Evolutionary conservation across 2,329 filamentous ascomycete species (phyloP), one percentile per base, ranked within the genome.

Genomic region (Drechslerella coelobrocha): DNA sequence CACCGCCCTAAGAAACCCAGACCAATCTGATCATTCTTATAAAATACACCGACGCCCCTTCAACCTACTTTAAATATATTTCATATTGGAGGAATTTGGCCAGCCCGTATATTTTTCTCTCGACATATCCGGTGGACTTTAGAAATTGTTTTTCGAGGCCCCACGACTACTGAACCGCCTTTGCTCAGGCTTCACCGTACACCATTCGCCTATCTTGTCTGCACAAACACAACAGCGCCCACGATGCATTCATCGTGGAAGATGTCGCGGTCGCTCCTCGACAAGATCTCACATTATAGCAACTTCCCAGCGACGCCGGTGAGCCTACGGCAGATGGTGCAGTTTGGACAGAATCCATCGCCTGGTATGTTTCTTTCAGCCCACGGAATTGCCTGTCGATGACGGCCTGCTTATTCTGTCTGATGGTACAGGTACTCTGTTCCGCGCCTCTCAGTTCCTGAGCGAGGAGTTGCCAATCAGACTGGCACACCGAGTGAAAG

Each of bases 381-480:
- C 27, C 39, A 53, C 26, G 47, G 27, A 54, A 51, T 34, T 39
- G 19, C 9, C 5, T 6, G 19, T 21, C 19, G 4, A 19, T 21
- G 5, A 19, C 41, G n/a, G 19, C 14, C 19, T 23, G 3, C 17
- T 17, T 4, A 17, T 9, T 17, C 19, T n/a, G 21, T 45, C 41
- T 23, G 19, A 24, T 26, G 21, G 27, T 6, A 51, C 76, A 94
- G 93, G 93, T 75, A 99, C 94, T 57, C 84, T 99, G 62, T 99
- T 97, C 82, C 90, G 93, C 78, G 94, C 94, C 56, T 97, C 94
- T 24, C 94, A 97, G 82, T 99, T 99, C 81, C 88, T 99, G 66
- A 94, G 93, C 77, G 94, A 99, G 83, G 94, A 99, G 83, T 87
- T 99, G 23, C 94, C 94, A 75, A 99, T 99, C 77, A 90, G 94